Evolutionary conservation across 2,329 filamentous ascomycete genomes (phyloP), one percentile per base, ranked within the genome.

Genomic region (Dothideomycetes sp.): DNA sequence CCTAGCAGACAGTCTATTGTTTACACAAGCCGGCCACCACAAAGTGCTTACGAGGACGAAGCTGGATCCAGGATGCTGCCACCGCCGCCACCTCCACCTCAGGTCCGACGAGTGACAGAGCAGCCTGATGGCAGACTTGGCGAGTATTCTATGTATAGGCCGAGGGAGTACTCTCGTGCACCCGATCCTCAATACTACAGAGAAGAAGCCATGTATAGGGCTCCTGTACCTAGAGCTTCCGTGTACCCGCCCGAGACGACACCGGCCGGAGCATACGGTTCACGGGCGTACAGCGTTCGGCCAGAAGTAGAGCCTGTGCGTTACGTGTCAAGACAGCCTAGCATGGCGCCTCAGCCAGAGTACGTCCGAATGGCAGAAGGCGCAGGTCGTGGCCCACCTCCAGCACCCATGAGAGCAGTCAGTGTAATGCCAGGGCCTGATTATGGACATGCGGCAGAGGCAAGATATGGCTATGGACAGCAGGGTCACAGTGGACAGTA

Each of bases 151-250:
- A 62, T 68, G 19, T 76, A 74, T 46, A 35, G 40, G 24, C 70
- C 73, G 47, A 64, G 74, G 41, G 78, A 81, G 48, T 74, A 76
- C 48, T 71, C 75, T 4, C 73, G 68, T 25, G 73, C 68, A 16
- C 45, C 56, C 4, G 45, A 46, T 22, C 30, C 45, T 12, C 35
- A 44, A 16, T 38, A 44, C 22, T 42, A 33, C 11, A 17, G 39
- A 5, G 33, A 39, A 17, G 61, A 62, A 27, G 20, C 20, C 10
- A 25, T 34, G 8, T 22, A 30, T 8, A 34, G 39, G 5, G 44
- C 56, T 18, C 53, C 50, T 12, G 49, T 16, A 9, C 29, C n/a
- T 5, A 27, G 24, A 20, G 42, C 24, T 11, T 44, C 42, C 12
- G 35, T 40, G 10, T 38, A 40, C 13, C 29, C 42, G n/a, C 24